Percentiles rank a stretch among this genome's conserved stretches.
These are phyloP conservation scores for Aureobasidium sp. DNA, from an alignment of 2,329 filamentous ascomycete genomes.

Conservation along the genomic window DNA sequence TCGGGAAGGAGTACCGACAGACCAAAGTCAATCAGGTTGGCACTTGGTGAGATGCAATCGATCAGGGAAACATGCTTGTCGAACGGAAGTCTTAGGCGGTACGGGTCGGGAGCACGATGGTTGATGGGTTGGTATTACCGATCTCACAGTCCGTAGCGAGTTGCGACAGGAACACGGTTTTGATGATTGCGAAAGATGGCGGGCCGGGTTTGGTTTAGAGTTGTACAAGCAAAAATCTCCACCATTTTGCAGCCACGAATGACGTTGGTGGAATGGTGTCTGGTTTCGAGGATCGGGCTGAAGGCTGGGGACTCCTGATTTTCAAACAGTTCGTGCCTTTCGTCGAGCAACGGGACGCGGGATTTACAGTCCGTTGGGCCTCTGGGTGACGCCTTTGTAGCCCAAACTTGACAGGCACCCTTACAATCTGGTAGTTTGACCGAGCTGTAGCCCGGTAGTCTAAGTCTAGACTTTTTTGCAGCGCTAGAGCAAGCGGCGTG, in stretches of 20 bases:
- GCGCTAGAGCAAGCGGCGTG: not conserved
- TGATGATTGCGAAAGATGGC: not conserved
- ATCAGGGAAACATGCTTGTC: not conserved
- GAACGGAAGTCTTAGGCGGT: not conserved
- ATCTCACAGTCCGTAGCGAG: not conserved
- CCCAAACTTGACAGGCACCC: constrained; percentile 10
- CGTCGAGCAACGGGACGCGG: constrained; percentile 7
- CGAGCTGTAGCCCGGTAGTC: constrained; percentile 1
- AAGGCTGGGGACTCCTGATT: constrained; percentile 5
- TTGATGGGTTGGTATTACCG: not conserved
- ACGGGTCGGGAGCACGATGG: not conserved
- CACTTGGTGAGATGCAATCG: not conserved
- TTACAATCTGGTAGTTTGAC: constrained; percentile 11
- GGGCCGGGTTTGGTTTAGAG: not conserved
- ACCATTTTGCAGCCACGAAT: constrained; percentile 1
- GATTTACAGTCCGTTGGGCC: constrained; percentile 1
- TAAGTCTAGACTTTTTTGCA: constrained; percentile 6
- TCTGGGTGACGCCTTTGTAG: not conserved
- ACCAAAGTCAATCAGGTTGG: not conserved
- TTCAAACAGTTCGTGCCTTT: not conserved
- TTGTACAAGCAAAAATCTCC: constrained; percentile 12
- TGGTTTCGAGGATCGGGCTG: not conserved
- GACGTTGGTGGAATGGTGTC: not conserved
- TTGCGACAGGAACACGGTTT: not conserved
- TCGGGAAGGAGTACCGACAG: not conserved